Base-by-base conservation (phyloP, 2,329 filamentous ascomycete genomes). In the Pseudogymnoascus sp. region DNA sequence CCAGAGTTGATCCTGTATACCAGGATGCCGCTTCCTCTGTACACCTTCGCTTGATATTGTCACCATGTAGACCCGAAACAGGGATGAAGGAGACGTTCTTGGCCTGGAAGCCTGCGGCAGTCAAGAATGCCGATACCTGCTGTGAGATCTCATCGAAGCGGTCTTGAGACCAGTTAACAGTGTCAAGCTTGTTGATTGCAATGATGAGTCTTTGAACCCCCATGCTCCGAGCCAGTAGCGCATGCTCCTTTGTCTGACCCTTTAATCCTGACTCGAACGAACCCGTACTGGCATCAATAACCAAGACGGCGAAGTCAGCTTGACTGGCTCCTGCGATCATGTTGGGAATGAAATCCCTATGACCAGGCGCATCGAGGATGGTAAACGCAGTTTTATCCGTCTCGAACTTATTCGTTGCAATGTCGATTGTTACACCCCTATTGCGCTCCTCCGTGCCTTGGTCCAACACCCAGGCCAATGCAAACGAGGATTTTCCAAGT, bases 251-350 rank as follows among this genome's bases (percentile, higher is more conserved):
- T 0, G 94, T 99, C 72, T 99, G 94, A 0, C 94, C 94, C 70
- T 89, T 93, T 32, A 97, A 78, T 0, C 94, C 95, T 3, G 91
- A 91, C 72, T 99, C 94, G 66, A 97, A 97, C 34, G 92, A 92
- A 34, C 93, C 94, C 0, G 85, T 90, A 62, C 89, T 88, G 4
- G 93, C 89, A 72, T 99, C 94, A 63, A 99, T 90, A 18, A 99
- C 94, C 2, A 99, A 78, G 0, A 99, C 88, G 0, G 92, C 94
- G 73, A 97, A 94, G 72, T 99, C 94, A 8, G 94, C 95, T 74
- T 97, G 93, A 62, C 90, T 94, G 3, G 93, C 91, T 12, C 94
- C 94, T 2, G 93, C 93, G 72, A 99, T 97, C 94, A 99, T 99
- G 73, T 97, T 99, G 0, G 94, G 94, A 18, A 99, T 91, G 71